Conservation (phyloP, 2,329 filamentous ascomycete genomes). For the Claviceps pazoutovae region DNA sequence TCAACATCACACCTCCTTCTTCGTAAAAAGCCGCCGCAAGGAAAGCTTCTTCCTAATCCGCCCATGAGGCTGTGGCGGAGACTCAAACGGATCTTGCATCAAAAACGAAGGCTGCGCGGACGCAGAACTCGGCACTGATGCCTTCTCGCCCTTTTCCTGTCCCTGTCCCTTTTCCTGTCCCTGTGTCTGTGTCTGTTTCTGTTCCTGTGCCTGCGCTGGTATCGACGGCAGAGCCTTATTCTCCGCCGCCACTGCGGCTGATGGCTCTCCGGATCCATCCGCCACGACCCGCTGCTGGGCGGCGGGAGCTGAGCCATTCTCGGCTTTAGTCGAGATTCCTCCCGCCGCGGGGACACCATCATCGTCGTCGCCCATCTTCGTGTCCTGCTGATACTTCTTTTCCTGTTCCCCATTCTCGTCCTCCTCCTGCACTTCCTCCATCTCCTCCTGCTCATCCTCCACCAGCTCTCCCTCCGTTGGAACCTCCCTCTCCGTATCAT, state of each 20-base stretch:
- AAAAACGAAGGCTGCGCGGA: slow-evolving; percentile 2
- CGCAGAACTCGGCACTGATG: neutral
- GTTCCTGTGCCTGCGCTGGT: neutral
- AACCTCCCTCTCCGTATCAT: slow-evolving; percentile 42
- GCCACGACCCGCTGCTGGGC: neutral
- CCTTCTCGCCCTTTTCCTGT: too few species aligned
- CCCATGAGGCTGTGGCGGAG: slow-evolving; percentile 2
- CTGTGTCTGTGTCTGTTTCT: too few species aligned
- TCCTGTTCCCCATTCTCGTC: too few species aligned
- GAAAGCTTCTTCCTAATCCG: slow-evolving; percentile 10
- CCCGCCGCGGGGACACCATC: neutral
- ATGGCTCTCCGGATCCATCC: too few species aligned
- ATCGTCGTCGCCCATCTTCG: neutral
- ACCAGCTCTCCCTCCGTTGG: slow-evolving; percentile 26
- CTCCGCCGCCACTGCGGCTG: neutral
- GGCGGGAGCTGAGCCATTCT: slow-evolving; percentile 4
- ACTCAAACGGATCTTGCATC: slow-evolving; percentile 3
- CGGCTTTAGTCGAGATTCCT: slow-evolving; percentile 9
- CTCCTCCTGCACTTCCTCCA: too few species aligned
- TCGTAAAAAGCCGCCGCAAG: slow-evolving; percentile 9
- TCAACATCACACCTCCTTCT: slow-evolving; percentile 1
- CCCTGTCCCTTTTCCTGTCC: too few species aligned
- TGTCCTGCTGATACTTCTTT: too few species aligned
- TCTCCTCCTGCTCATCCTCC: neutral
- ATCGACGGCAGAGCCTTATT: neutral